Percentiles rank a stretch among this genome's conserved stretches.
Evolutionary conservation across 768 basidiomycete species (phyloP).

Genomic region (Termitomyces sp.): DNA sequence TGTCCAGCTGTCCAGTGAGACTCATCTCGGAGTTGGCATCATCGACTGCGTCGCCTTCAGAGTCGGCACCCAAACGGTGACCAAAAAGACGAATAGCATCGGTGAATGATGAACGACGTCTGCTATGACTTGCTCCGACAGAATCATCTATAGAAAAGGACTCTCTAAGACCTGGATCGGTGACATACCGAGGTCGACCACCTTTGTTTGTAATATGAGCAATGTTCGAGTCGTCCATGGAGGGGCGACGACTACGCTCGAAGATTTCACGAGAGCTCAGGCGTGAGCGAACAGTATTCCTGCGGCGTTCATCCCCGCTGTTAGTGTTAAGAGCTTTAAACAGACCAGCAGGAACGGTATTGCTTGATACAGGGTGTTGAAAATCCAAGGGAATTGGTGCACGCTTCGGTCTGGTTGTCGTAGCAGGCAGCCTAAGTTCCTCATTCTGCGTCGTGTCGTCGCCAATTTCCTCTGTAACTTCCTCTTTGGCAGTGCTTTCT

Average conservation of each 20-base stretch:
- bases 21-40: conserved; percentile 38
- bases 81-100: conserved; percentile 36
- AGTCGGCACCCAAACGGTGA: conserved; percentile 3
- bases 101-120: conserved; percentile 55
- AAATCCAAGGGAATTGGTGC: conserved; percentile 79
- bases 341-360: conserved; percentile 79
- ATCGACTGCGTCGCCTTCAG: conserved; percentile 33
- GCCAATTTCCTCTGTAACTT: conserved; percentile 20
- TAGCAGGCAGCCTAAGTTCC: conserved; percentile 22
- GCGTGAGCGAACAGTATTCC: conserved; percentile 69
- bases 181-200: conserved; percentile 46
- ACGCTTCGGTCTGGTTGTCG: conserved; percentile 40
- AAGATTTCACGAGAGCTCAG: conserved; percentile 71
- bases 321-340: conserved; percentile 73
- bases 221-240: conserved; percentile 72
- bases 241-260: conserved; percentile 62
- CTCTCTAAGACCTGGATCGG: conserved; percentile 42
- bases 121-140: conserved; percentile 31
- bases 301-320: conserved; percentile 57
- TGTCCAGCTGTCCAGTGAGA: conserved; percentile 50
- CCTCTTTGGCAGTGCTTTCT: conserved; percentile 30
- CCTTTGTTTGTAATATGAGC: conserved; percentile 62
- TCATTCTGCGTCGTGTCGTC: conserved; percentile 19
- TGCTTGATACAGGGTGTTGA: conserved; percentile 45
- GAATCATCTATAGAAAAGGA: conserved; percentile 29